phyloP scores from a whole-genome alignment of 305 asterid species.

The Stenogyne calaminthoides region DNA sequence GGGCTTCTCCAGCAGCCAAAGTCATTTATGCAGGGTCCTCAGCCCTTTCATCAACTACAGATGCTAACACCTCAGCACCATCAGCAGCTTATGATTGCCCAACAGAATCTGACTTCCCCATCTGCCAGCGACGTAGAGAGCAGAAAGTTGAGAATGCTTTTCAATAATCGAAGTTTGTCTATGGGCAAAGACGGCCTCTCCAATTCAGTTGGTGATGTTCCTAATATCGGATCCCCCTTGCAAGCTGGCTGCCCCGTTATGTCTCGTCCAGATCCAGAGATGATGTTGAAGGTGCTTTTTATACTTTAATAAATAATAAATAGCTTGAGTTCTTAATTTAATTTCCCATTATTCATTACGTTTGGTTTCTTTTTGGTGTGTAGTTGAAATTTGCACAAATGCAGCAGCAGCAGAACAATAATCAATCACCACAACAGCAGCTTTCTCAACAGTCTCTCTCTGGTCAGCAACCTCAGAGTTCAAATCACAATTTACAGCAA shows the following conservation, averaged over 20 bases:
- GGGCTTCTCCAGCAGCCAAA: constrained; percentile 97
- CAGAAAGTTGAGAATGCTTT: constrained; percentile 90
- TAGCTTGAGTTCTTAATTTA: neutral
- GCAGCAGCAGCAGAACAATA: constrained; percentile 56
- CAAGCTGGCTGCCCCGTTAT: constrained; percentile 79
- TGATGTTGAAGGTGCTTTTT: constrained; percentile 70
- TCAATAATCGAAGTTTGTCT: constrained; percentile 73
- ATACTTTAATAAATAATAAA: neutral
- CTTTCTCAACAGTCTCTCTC: constrained; percentile 60
- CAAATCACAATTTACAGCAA: constrained; percentile 67
- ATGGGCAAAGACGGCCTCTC: constrained; percentile 94
- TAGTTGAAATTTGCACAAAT: constrained; percentile 73
- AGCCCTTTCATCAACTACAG: constrained; percentile 89
- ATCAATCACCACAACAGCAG: constrained; percentile 61
- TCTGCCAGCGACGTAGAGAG: constrained; percentile 80
- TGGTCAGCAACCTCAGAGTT: constrained; percentile 68
- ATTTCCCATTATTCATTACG: constrained; percentile 1
- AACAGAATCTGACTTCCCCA: constrained; percentile 88
- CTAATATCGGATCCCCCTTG: constrained; percentile 82
- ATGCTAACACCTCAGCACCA: constrained; percentile 98
- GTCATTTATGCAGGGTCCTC: constrained; percentile 92
- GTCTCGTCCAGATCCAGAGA: constrained; percentile 86
- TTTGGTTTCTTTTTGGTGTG: constrained; percentile 30
- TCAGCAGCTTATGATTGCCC: constrained; percentile 94
- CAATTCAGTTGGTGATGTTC: constrained; percentile 82